Evolutionary conservation across 139 green algal genomes (phyloP).

Genomic region (Coelastrella sp.): DNA sequence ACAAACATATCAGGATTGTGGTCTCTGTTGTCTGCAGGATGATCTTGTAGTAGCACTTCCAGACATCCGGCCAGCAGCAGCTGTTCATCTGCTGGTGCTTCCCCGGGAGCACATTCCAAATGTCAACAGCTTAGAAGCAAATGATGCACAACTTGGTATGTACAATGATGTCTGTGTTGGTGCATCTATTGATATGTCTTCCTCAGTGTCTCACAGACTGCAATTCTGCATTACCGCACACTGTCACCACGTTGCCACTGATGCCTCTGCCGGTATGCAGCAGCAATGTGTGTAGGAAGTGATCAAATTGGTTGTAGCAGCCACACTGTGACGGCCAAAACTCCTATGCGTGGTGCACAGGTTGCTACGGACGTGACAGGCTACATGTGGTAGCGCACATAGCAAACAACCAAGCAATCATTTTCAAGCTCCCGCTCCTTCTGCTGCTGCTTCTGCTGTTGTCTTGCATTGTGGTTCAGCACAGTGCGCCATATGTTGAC

Average conservation of each 20-base stretch:
- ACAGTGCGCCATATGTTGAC: slow-evolving; percentile 27
- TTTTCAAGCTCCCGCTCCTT: no score
- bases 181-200: not conserved
- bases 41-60: slow-evolving; percentile 11
- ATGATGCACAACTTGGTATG: slow-evolving; percentile 15
- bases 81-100: slow-evolving; percentile 21
- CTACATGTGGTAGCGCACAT: no score
- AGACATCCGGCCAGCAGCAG: slow-evolving; percentile 19
- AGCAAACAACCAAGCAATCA: no score
- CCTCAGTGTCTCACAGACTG: not conserved
- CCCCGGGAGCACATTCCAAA: slow-evolving; percentile 18
- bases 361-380: no score
- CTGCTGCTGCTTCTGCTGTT: no score
- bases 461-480: not conserved
- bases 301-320: no score
- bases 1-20: not conserved
- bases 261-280: no score
- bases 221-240: not conserved
- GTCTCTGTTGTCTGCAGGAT: slow-evolving; percentile 4
- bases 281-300: no score
- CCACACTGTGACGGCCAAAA: no score
- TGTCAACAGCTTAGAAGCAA: not conserved
- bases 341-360: no score
- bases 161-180: no score
- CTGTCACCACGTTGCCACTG: no score